These are phyloP conservation scores for Nigrograna mackinnonii DNA, from an alignment of 2,329 filamentous ascomycete genomes.

Conservation along the genomic window DNA sequence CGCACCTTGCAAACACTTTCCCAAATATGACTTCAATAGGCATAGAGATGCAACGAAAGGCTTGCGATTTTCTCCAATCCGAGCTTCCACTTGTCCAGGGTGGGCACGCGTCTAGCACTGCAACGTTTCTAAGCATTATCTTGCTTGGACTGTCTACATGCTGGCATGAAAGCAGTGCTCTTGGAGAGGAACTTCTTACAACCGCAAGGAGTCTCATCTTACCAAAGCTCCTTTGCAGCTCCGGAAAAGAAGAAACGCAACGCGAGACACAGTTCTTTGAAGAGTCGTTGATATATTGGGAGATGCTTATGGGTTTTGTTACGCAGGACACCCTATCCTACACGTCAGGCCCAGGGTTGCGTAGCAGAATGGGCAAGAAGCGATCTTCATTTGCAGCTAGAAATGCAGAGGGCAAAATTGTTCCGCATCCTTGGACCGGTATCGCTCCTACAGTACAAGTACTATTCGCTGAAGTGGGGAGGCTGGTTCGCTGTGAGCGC, in stretches of 20 bases:
- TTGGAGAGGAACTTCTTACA: constrained; percentile 58
- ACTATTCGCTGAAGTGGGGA: constrained; percentile 50
- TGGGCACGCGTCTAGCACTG: constrained; percentile 47
- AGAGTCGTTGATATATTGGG: constrained; percentile 61
- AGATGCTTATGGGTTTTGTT: constrained; percentile 62
- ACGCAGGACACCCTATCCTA: constrained; percentile 46
- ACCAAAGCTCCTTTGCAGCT: constrained; percentile 46
- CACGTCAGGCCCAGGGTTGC: constrained; percentile 25
- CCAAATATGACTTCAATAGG: constrained; percentile 56
- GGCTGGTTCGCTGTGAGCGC: constrained; percentile 45
- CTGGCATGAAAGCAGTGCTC: constrained; percentile 61
- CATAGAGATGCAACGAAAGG: constrained; percentile 56
- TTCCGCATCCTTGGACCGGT: constrained; percentile 56
- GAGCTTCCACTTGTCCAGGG: constrained; percentile 50
- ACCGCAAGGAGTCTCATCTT: constrained; percentile 48
- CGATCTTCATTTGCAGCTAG: constrained; percentile 24
- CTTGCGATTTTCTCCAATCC: constrained; percentile 54
- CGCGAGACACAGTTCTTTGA: constrained; percentile 55
- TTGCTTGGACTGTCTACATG: constrained; percentile 63
- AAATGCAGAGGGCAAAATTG: constrained; percentile 35
- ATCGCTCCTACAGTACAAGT: constrained; percentile 49
- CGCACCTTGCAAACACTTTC: constrained; percentile 62
- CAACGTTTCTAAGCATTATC: constrained; percentile 60
- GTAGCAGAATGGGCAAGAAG: constrained; percentile 21
- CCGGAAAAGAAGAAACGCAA: constrained; percentile 33